Evolutionary conservation across 2,329 filamentous ascomycete species (phyloP).

Genomic region (Fusarium solani-melongenae): DNA sequence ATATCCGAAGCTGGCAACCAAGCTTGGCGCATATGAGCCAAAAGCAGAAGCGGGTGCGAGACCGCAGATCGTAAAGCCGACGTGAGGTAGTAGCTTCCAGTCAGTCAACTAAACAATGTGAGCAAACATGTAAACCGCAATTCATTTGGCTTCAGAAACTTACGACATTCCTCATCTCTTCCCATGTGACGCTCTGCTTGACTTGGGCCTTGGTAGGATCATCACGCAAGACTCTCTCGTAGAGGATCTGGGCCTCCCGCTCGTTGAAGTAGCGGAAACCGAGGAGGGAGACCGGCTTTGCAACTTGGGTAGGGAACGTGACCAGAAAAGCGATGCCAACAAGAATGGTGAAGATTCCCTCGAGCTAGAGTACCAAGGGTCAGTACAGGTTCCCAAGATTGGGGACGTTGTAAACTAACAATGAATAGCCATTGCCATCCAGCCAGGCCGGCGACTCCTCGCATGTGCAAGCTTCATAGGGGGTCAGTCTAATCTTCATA

Average conservation of each 20-base stretch:
- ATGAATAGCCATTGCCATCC: slow-evolving; percentile 77
- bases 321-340: slow-evolving; percentile 46
- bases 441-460: slow-evolving; percentile 57
- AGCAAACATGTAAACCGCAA: not conserved
- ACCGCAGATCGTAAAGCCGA: slow-evolving; percentile 44
- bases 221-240: slow-evolving; percentile 40
- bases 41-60: slow-evolving; percentile 43
- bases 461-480: slow-evolving; percentile 8
- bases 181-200: slow-evolving; percentile 40
- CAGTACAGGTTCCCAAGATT: not conserved
- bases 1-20: slow-evolving; percentile 49
- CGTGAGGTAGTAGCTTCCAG: slow-evolving; percentile 49
- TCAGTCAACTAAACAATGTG: slow-evolving; percentile 44
- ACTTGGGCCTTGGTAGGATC: slow-evolving; percentile 46
- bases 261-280: slow-evolving; percentile 47
- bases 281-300: slow-evolving; percentile 44
- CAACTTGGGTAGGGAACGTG: slow-evolving; percentile 45
- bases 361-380: slow-evolving; percentile 36
- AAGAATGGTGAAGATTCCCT: slow-evolving; percentile 49
- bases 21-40: slow-evolving; percentile 18
- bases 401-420: not conserved
- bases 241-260: slow-evolving; percentile 48
- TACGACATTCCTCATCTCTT: slow-evolving; percentile 48
- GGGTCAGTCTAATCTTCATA: not conserved
- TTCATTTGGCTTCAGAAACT: slow-evolving; percentile 2